Base-by-base conservation (phyloP, 768 basidiomycete genomes). In the Pleurotus pulmonarius region DNA sequence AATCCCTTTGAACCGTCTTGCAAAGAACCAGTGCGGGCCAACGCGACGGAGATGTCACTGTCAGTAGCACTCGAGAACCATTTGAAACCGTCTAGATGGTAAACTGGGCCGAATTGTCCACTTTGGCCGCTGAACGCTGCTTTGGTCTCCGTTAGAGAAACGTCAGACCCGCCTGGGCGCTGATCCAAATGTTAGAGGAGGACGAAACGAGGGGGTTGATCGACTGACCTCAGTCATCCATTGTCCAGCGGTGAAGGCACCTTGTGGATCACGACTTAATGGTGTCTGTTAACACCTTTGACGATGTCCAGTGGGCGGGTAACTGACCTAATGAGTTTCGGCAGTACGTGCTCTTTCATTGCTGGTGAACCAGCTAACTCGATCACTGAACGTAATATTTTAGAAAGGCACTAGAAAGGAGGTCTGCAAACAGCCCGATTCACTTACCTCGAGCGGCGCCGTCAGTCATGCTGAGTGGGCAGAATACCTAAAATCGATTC, bases 21-120 rank as follows among this genome's bases (percentile, higher is more conserved):
- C 24, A 65, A 57, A 0, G 80, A 67, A 0, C 87, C 88, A 1
- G 89, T 90, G 38, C 89, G 85, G 4, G 88, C 90, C 4, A 92
- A 73, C 1, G 87, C 88, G 22, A 92, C 75, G 0, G 88, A 79
- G 7, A 90, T 72, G 58, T 92, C 74, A 59, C 86, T 83, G 61
- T 92, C 90, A 0, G 88, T 88, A 1, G 90, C 90, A 61, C 87
- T 88, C 13, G 89, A 90, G 68, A 91, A 91, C 89, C 89, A 91
- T 70, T 90, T 91, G 67, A 90, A 82, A 3, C 89, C 88, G 60
- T 90, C 73, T 18, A 90, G 67, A 16, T 64, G 72, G 65, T 87
- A 88, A 48, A 75, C 69, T 2, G 79, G 71, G 16, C 86, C 86
- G 55, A 80, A 72, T 5, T 41, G 54, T 56, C 73, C 65, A 1